These are phyloP conservation scores for Macadamia tetraphylla DNA, from an alignment of 164 flowering plant genomes.

Conservation along the genomic window DNA sequence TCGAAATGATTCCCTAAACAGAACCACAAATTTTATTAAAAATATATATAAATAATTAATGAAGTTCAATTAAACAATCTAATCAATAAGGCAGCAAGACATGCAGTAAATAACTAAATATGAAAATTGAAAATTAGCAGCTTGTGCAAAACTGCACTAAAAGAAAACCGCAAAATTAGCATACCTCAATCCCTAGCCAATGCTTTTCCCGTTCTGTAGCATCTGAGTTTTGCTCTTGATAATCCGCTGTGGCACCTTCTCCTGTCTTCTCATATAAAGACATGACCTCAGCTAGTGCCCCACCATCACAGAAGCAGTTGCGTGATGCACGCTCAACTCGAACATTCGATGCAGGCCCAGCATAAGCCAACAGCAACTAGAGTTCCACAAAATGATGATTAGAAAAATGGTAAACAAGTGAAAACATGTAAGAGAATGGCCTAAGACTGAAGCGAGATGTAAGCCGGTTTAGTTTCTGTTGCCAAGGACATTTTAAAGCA, in stretches of 20 bases:
- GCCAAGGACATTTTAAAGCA: neutral
- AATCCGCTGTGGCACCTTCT: constrained; percentile 17
- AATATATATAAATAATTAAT: constrained; percentile 24
- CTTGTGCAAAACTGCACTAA: neutral
- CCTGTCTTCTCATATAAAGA: constrained; percentile 47
- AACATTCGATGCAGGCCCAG: constrained; percentile 81
- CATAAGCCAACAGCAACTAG: constrained; percentile 71
- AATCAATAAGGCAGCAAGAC: neutral
- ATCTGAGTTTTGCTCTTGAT: constrained; percentile 17
- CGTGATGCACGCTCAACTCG: constrained; percentile 71
- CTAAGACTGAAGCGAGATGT: neutral
- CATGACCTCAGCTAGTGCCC: constrained; percentile 74
- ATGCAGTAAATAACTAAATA: neutral
- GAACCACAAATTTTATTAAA: too few species aligned
- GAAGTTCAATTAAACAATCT: neutral
- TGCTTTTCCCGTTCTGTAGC: constrained; percentile 13
- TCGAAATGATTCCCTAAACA: constrained; percentile 15
- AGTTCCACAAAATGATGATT: neutral
- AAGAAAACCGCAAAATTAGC: neutral
- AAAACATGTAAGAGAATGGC: neutral
- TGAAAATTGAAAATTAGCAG: neutral
- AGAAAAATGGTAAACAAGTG: neutral
- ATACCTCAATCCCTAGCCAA: constrained; percentile 48
- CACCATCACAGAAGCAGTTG: constrained; percentile 62
- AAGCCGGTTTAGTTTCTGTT: neutral